These are phyloP conservation scores for Ophioceras dolichostomum DNA, from an alignment of 2,329 filamentous ascomycete species.

Conservation along the genomic window DNA sequence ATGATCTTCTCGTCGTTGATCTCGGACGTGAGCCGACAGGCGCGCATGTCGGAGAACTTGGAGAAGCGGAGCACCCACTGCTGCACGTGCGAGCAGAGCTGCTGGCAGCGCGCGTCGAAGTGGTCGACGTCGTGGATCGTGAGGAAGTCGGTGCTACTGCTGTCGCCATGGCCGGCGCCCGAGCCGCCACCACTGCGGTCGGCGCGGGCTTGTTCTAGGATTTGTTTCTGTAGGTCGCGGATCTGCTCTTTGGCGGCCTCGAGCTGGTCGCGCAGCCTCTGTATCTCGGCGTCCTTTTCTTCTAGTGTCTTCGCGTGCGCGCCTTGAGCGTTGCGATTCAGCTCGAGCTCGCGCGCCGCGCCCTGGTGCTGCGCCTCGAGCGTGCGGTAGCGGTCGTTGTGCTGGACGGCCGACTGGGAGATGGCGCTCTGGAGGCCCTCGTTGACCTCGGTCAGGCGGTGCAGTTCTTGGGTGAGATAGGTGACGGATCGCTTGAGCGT, in stretches of 20 bases:
- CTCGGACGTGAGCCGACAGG: slow-evolving; percentile 72
- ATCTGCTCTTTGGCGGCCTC: slow-evolving; percentile 56
- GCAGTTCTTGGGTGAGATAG: slow-evolving; percentile 71
- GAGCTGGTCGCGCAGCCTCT: slow-evolving; percentile 64
- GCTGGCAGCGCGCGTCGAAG: slow-evolving; percentile 87
- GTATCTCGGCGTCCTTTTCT: slow-evolving; percentile 76
- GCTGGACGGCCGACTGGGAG: slow-evolving; percentile 60
- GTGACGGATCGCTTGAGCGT: slow-evolving; percentile 67
- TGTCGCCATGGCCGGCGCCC: too few species aligned
- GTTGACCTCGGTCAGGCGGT: slow-evolving; percentile 71
- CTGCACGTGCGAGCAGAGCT: slow-evolving; percentile 89
- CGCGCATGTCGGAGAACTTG: slow-evolving; percentile 88
- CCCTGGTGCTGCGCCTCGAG: slow-evolving; percentile 57
- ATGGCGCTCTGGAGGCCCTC: slow-evolving; percentile 68
- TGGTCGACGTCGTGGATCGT: slow-evolving; percentile 80
- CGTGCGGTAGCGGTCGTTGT: slow-evolving; percentile 56
- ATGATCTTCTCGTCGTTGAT: slow-evolving; percentile 88
- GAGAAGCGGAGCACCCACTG: slow-evolving; percentile 98
- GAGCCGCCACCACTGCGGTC: slow-evolving; percentile 16
- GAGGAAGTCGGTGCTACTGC: slow-evolving; percentile 67
- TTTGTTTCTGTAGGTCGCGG: slow-evolving; percentile 42
- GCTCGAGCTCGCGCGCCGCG: slow-evolving; percentile 56
- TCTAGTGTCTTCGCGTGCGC: slow-evolving; percentile 50
- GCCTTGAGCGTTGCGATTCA: slow-evolving; percentile 39
- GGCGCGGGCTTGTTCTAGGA: slow-evolving; percentile 43